phyloP scores from a whole-genome alignment of 352 stramenopile genomes.

The Globisporangium camurandrum region DNA sequence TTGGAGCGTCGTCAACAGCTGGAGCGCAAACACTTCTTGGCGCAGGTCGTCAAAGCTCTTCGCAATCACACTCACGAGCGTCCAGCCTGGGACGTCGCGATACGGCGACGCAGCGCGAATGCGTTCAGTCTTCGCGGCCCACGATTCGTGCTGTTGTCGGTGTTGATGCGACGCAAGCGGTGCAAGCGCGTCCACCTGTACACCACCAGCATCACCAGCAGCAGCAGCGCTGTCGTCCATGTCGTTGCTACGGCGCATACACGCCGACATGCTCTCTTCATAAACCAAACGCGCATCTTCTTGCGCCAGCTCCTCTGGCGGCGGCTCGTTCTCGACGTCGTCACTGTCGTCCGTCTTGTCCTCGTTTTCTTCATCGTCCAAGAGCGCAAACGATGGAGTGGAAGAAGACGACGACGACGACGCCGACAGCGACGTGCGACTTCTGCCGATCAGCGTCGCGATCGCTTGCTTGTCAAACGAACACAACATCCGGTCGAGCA shows the following conservation, averaged over 20 bases:
- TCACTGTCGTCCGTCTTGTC: neutral
- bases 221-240: neutral
- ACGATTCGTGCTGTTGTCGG: conserved; percentile 9
- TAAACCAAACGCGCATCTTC: conserved; percentile 22
- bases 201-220: neutral
- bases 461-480: conserved; percentile 9
- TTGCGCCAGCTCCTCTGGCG: conserved; percentile 17
- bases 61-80: conserved; percentile 26
- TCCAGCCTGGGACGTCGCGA: conserved; percentile 20
- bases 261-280: conserved; percentile 17
- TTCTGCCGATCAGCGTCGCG: neutral
- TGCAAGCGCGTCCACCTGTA: too few species aligned
- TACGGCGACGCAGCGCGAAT: conserved; percentile 17
- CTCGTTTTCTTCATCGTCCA: neutral
- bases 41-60: conserved; percentile 36
- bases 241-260: conserved; percentile 3
- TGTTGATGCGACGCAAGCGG: too few species aligned
- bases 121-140: conserved; percentile 11
- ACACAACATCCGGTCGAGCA: conserved; percentile 24
- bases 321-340: conserved; percentile 10
- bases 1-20: conserved; percentile 22
- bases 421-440: neutral
- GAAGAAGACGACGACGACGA: neutral
- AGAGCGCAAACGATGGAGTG: too few species aligned
- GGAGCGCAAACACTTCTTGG: conserved; percentile 31